phyloP scores from a whole-genome alignment of 805 yeast species.

The Starmerella powellii region DNA sequence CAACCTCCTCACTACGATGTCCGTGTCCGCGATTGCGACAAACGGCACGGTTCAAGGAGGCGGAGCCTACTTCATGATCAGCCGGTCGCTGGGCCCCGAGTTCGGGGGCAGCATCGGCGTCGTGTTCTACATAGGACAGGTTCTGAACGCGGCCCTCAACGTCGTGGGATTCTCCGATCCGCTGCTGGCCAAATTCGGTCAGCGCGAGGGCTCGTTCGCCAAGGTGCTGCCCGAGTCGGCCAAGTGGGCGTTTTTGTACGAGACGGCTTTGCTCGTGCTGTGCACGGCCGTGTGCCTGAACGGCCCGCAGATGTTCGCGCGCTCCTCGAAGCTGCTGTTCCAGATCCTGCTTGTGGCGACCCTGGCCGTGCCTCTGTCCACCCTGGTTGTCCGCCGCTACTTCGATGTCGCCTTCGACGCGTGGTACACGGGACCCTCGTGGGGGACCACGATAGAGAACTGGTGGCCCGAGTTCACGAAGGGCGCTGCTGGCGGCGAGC shows the following conservation, averaged over 20 bases:
- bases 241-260: constrained; percentile 58
- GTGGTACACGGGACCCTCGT: constrained; percentile 60
- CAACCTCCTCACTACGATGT: constrained; percentile 71
- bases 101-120: constrained; percentile 97
- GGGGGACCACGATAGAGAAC: constrained; percentile 54
- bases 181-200: constrained; percentile 64
- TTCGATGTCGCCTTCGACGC: constrained; percentile 22
- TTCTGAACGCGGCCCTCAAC: constrained; percentile 74
- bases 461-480: constrained; percentile 68
- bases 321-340: constrained; percentile 67
- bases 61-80: constrained; percentile 96
- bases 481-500: constrained; percentile 85
- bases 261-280: constrained; percentile 51
- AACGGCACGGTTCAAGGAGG: constrained; percentile 97
- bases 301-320: constrained; percentile 71
- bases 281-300: constrained; percentile 69
- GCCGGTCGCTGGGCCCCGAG: constrained; percentile 91
- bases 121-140: constrained; percentile 89
- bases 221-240: constrained; percentile 56
- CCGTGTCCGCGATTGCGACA: constrained; percentile 91
- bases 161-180: constrained; percentile 96
- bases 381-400: constrained; percentile 54
- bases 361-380: constrained; percentile 68
- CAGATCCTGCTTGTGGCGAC: constrained; percentile 57
- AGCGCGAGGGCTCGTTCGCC: constrained; percentile 41